Base-by-base conservation (phyloP, 805 yeast genomes). In the Kodamaea nitidulidarum region DNA sequence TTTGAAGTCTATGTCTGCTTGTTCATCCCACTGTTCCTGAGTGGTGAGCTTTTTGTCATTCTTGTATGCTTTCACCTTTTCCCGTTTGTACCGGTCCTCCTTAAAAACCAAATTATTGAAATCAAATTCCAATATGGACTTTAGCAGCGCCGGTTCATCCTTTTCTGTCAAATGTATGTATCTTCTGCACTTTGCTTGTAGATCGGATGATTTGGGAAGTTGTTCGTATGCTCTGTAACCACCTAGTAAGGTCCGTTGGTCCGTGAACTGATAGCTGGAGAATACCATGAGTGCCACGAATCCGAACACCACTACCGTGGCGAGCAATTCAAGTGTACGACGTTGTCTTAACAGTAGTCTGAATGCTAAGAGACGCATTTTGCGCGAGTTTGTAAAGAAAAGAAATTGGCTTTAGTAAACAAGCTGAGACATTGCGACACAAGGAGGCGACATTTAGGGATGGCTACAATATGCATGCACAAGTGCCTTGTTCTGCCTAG, bases 51-150 rank as follows among this genome's bases (percentile, higher is more conserved):
- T 17, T 20, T 18, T 39, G 44, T 46, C 28, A 22, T 40, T 36
- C 27, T 50, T 52, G 16, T 44, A 39, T 20, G 32, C 32, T 25
- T 40, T 45, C 32, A 44, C 49, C 22, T 49, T 49, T 14, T 48
- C 48, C 15, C 57, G 40, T 9, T 60, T 18, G 62, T 66, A 63
- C 34, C 51, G 47, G 25, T 47, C 50, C 35, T 54, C 48, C 35
- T 58, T 52, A 40, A 57, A 63, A 3, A 62, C 31, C 11, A 42
- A 22, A n/a, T 43, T 44, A 35, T 57, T 52, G 36, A 54, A 43
- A 16, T 46, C 34, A 24, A 41, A 41, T 25, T 20, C 21, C 6
- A 31, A 10, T 15, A 31, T 26, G 3, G 27, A 22, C 6, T 35
- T 21, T 11, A 38, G 26, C 17, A 25, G 18, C 3, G 17, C 21